Base-by-base conservation (phyloP, 1,139 yeast species). In the Keqinozyma sinolaborantium region DNA sequence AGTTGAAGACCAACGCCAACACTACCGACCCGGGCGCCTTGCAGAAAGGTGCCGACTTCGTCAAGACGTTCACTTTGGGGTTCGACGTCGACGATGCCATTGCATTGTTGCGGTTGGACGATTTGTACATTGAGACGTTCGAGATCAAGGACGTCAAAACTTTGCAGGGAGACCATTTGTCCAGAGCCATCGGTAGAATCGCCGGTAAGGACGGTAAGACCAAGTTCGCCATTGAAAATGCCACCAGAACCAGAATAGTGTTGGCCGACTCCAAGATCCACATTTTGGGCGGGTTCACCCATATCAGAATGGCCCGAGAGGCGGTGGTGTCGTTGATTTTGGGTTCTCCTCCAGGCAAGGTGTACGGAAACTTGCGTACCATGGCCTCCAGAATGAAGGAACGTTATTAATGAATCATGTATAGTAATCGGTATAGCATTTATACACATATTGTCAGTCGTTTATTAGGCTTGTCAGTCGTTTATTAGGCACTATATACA, bases 151-250 rank as follows among this genome's bases (percentile, higher is more conserved):
- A 92, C 61, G 97, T 92, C 39, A 94, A 92, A 64, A 90, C 97
- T 3, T 70, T 92, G 46, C 80, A 80, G 23, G 98, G 98, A 14
- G 98, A 92, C 61, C 98, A 92, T 74, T 73, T 92, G 58, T 83
- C 95, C 29, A 82, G 99, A 71, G 98, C 99, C 13, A 92, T 92
- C 56, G 99, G 98, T 50, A 88, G 99, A 73, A 92, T 92, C 59
- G 98, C 98, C 15, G 99, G 99, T 59, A 94, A 92, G 56, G 99
- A 92, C 56, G 99, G 99, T 53, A 90, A 90, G 64, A 92, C 98
- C 41, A 92, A 92, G 65, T 92, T 90, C 60, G 97, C 98, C 23
- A 92, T 92, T 51, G 99, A 92, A 62, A 92, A 92, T 54, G 97
- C 98, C 15, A 90, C 98, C 20, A 78, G 97, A 66, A 92, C 99